Percentiles rank a stretch among this genome's conserved stretches.
Conservation (phyloP, 495 filamentous ascomycete species). For the Annulohypoxylon stygium region DNA sequence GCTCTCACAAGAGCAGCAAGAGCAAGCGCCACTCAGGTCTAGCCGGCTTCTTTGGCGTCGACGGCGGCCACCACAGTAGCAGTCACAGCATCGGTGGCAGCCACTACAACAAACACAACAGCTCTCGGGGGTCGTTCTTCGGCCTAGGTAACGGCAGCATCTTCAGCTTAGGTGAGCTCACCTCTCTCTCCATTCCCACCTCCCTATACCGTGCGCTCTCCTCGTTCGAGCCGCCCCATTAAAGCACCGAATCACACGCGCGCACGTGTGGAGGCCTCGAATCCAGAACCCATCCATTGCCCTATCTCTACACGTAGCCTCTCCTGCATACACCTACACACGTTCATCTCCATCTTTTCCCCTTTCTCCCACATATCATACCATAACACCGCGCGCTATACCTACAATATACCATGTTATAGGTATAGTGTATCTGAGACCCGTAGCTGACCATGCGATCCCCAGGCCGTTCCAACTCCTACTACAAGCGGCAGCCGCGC, state of each 20-base stretch:
- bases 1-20: conserved; percentile 48
- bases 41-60: conserved; percentile 55
- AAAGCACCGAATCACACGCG: conserved; percentile 36
- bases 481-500: conserved; percentile 80
- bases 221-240: conserved; percentile 64
- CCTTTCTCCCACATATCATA: background rate
- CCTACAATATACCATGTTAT: background rate
- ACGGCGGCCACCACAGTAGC: conserved; percentile 46
- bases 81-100: no score
- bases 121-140: conserved; percentile 64
- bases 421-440: background rate
- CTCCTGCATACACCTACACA: background rate
- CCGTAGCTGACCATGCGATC: background rate
- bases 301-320: conserved; percentile 11
- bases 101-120: conserved; percentile 7
- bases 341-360: background rate
- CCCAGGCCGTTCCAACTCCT: conserved; percentile 69
- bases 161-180: conserved; percentile 63
- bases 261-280: background rate
- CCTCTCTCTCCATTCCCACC: conserved; percentile 47
- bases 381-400: conserved; percentile 2
- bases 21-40: conserved; percentile 38
- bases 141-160: conserved; percentile 61
- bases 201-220: conserved; percentile 65
- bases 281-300: background rate